Percentiles rank a stretch among this genome's conserved stretches.
These are phyloP conservation scores for Fomitopsis pulvina DNA, from an alignment of 768 basidiomycete genomes.

Conservation along the genomic window DNA sequence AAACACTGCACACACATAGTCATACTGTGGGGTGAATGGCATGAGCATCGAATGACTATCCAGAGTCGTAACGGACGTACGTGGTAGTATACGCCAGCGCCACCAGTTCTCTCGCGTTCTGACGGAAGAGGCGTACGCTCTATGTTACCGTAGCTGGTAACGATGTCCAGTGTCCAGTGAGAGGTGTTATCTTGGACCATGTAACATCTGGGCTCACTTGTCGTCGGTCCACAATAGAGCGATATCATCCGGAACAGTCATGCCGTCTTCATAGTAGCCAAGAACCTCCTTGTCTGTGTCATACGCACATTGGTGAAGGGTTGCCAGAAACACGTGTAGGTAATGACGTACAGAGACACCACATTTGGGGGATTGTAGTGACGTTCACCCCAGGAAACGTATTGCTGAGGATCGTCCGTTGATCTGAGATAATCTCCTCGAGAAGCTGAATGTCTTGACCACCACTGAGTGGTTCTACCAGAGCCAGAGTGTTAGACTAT, in stretches of 20 bases:
- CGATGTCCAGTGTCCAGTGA: background rate
- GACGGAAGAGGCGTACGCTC: conserved; percentile 48
- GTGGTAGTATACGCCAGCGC: conserved; percentile 59
- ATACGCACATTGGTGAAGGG: background rate
- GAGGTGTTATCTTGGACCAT: background rate
- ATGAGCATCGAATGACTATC: background rate
- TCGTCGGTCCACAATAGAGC: conserved; percentile 68
- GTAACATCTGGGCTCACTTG: conserved; percentile 35
- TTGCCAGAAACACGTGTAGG: background rate
- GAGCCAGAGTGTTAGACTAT: background rate
- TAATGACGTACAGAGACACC: conserved; percentile 44
- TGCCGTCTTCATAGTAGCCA: conserved; percentile 57
- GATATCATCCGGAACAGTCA: conserved; percentile 59
- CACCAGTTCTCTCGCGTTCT: conserved; percentile 56
- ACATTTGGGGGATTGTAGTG: conserved; percentile 55
- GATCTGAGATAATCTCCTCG: conserved; percentile 50
- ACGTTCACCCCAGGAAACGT: conserved; percentile 43
- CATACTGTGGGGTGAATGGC: conserved; percentile 27
- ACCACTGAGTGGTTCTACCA: conserved; percentile 45
- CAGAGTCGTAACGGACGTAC: conserved; percentile 7
- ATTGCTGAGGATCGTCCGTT: conserved; percentile 49
- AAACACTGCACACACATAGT: conserved; percentile 32
- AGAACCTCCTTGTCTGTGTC: conserved; percentile 50
- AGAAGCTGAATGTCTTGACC: conserved; percentile 44
- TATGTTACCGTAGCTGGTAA: conserved; percentile 58